Conservation (phyloP, 169 alveolate species). For the Plasmodium adleri region DNA sequence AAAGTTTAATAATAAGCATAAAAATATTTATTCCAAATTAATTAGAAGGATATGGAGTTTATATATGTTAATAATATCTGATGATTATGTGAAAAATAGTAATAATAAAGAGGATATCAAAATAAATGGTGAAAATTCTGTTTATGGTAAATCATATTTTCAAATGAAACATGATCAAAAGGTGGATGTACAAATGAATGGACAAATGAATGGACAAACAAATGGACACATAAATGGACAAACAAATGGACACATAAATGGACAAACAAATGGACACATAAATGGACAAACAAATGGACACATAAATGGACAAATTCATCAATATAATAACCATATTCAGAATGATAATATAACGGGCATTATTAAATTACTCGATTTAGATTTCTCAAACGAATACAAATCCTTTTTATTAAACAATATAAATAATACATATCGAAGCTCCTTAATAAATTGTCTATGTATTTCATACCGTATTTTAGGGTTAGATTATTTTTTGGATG, state of each 20-base stretch:
- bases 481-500: conserved; percentile 50
- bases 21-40: conserved; percentile 14
- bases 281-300: background rate
- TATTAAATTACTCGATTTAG: conserved; percentile 29
- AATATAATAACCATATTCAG: background rate
- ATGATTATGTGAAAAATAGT: conserved; percentile 34
- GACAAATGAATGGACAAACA: background rate
- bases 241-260: no score
- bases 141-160: no score
- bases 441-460: conserved; percentile 40
- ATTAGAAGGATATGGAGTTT: conserved; percentile 57
- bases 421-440: conserved; percentile 17
- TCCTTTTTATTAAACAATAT: conserved; percentile 12
- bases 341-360: conserved; percentile 7
- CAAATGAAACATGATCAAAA: no score
- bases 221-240: background rate
- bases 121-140: background rate
- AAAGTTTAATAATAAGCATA: conserved; percentile 56
- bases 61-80: conserved; percentile 62
- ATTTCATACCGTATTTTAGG: conserved; percentile 43
- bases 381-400: conserved; percentile 55
- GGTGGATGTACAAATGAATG: no score
- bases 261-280: no score
- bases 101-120: no score
- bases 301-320: background rate